Conservation (phyloP, 2,329 filamentous ascomycete genomes). For the Aspergillus ruber region DNA sequence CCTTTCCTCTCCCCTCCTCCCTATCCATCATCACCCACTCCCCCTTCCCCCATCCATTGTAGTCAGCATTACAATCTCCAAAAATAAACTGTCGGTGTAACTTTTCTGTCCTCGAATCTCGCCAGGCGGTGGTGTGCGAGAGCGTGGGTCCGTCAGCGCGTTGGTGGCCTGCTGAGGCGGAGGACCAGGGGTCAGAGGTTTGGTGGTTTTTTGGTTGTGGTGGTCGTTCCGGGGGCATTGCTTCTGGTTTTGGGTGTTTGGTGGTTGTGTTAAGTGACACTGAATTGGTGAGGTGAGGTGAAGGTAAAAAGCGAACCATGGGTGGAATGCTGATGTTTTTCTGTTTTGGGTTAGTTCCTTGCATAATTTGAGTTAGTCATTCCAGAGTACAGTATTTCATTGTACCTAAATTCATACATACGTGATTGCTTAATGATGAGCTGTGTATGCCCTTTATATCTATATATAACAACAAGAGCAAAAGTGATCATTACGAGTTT, state of each 20-base stretch:
- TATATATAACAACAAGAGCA: too few species aligned
- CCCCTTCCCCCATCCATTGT: slow-evolving; percentile 31
- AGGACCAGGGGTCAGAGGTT: slow-evolving; percentile 50
- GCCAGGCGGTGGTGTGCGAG: slow-evolving; percentile 62
- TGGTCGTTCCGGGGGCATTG: not conserved
- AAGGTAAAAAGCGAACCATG: slow-evolving; percentile 8
- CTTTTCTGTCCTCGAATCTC: slow-evolving; percentile 62
- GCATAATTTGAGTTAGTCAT: slow-evolving; percentile 9
- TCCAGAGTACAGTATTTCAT: too few species aligned
- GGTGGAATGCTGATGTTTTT: slow-evolving; percentile 19
- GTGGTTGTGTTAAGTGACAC: not conserved
- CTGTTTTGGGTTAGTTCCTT: slow-evolving; percentile 16
- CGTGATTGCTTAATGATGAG: too few species aligned
- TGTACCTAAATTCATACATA: too few species aligned
- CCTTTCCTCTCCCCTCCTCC: slow-evolving; percentile 17
- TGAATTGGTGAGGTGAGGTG: slow-evolving; percentile 4
- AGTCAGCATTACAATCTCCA: slow-evolving; percentile 54
- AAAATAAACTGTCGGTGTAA: slow-evolving; percentile 62
- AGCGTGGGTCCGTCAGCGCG: slow-evolving; percentile 58
- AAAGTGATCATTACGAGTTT: too few species aligned
- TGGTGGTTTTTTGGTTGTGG: slow-evolving; percentile 16
- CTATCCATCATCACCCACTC: slow-evolving; percentile 45
- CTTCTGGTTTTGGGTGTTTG: not conserved
- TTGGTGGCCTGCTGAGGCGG: slow-evolving; percentile 71
- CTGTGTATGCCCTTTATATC: too few species aligned